phyloP scores from a whole-genome alignment of 805 yeast genomes.

The Lipomyces orientalis region DNA sequence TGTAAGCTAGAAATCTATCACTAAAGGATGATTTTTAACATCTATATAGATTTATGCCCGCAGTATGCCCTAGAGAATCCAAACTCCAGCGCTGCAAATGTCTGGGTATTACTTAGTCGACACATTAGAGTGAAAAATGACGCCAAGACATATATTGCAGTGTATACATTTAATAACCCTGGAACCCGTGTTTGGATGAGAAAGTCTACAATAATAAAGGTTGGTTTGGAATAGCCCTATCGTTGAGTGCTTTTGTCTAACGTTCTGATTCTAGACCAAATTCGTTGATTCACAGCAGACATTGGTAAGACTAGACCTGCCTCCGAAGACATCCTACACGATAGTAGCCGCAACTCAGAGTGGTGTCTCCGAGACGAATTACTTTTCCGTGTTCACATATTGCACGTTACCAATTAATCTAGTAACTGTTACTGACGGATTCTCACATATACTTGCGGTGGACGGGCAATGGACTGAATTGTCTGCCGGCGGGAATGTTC shows the following conservation, averaged over 20 bases:
- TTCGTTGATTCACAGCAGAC: conserved; percentile 31
- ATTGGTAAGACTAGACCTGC: conserved; percentile 22
- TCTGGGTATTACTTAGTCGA: conserved; percentile 30
- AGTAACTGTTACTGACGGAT: conserved; percentile 6
- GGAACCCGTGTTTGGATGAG: conserved; percentile 22
- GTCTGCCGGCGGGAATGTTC: conserved; percentile 33
- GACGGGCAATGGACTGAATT: conserved; percentile 34
- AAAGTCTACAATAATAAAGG: conserved; percentile 13
- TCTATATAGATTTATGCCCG: conserved; percentile 19
- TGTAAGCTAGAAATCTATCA: conserved; percentile 10
- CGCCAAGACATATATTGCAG: conserved; percentile 19
- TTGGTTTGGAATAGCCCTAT: background rate
- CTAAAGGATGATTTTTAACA: background rate
- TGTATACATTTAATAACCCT: conserved; percentile 20
- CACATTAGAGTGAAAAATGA: conserved; percentile 17
- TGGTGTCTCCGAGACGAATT: background rate
- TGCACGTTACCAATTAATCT: conserved; percentile 22
- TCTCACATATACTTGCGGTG: background rate
- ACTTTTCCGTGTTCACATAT: conserved; percentile 29
- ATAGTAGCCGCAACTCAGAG: conserved; percentile 18
- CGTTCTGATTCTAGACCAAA: conserved; percentile 11
- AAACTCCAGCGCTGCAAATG: background rate
- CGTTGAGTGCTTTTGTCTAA: background rate
- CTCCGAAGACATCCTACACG: conserved; percentile 22
- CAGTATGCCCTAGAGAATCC: conserved; percentile 26